Evolutionary conservation across 2,329 filamentous ascomycete species (phyloP), one percentile per base, ranked within the genome.

Genomic region (Colletotrichum scovillei): DNA sequence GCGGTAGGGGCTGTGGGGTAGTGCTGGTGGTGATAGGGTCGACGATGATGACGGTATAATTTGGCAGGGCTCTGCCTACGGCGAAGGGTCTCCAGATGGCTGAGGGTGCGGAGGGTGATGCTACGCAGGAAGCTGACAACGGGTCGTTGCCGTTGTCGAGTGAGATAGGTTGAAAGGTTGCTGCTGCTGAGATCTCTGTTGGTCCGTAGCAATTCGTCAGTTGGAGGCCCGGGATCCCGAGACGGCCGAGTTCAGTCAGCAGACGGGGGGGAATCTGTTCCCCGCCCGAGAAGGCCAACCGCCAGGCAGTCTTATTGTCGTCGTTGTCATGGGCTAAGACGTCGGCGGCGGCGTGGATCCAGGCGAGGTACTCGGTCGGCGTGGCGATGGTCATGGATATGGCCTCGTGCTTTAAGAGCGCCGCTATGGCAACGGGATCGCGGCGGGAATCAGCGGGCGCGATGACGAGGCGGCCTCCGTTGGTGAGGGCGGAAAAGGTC

Each of bases 11-110:
- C n/a, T 80, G 68, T 46, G 77, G 71, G 4, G 79, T 67, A 11
- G 76, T 71, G 72, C 14, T 16, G 35, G 14, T 16, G 35, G 35
- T 16, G 12, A 42, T 1, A 14, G 35, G 35, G 35, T 86, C 82
- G 1, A 88, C 77, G 22, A 88, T 82, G 72, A 85, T 87, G 2
- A 84, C 75, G 1, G 82, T 78, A 2, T 81, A 80, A 74, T 82
- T 83, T 1, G 78, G 77, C 5, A 79, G 63, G 4, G 77, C 69
- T 52, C 64, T 71, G 14, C 78, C 78, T 49, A 76, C 70, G 32
- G 5, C 72, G 32, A 16, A 42, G 35, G 35, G 35, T 6, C 35
- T 42, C 35, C 35, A 42, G 5, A 42, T 42, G 35, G 35, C 14
- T 16, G 35, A 42, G 35, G 35, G 5, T 19, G 35, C 14, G 35